Percentiles rank a stretch among this genome's conserved stretches.
These are phyloP conservation scores for Aspergillus sp. DNA, from an alignment of 2,329 filamentous ascomycete species.

Conservation along the genomic window DNA sequence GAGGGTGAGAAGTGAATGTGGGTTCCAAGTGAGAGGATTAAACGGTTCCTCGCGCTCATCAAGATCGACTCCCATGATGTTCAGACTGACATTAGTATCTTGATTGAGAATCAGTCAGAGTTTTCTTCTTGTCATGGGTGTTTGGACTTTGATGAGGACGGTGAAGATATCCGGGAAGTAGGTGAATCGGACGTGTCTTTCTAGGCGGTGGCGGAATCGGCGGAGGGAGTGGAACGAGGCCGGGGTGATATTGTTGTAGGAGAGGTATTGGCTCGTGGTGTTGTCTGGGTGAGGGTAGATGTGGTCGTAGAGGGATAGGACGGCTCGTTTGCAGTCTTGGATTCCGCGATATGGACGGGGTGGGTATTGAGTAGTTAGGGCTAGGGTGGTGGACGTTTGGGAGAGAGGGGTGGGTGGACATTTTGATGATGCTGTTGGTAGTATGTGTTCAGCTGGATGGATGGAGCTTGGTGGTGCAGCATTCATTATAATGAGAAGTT, in stretches of 20 bases:
- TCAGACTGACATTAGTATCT: background rate
- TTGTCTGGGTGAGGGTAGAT: background rate
- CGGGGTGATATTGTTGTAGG: background rate
- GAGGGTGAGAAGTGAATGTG: no score
- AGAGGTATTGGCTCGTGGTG: background rate
- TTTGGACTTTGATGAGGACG: constrained; percentile 2
- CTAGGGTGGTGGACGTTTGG: background rate
- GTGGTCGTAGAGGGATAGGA: background rate
- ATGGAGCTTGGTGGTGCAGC: no score
- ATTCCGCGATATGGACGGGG: background rate
- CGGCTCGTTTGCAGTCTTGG: background rate
- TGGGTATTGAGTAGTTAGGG: background rate
- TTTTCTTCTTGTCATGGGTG: background rate
- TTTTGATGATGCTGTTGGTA: no score
- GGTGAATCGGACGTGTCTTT: background rate
- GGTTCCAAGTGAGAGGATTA: no score
- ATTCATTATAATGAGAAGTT: no score
- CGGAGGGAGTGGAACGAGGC: no score
- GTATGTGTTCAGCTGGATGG: no score
- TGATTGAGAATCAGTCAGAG: background rate
- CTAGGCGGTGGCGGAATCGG: no score
- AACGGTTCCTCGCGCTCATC: background rate
- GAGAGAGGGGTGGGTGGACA: background rate
- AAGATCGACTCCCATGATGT: background rate
- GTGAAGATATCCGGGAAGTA: constrained; percentile 10